Evolutionary conservation across 129 eudicot genomes (phyloP).

Genomic region (Pulicaria dysenterica): DNA sequence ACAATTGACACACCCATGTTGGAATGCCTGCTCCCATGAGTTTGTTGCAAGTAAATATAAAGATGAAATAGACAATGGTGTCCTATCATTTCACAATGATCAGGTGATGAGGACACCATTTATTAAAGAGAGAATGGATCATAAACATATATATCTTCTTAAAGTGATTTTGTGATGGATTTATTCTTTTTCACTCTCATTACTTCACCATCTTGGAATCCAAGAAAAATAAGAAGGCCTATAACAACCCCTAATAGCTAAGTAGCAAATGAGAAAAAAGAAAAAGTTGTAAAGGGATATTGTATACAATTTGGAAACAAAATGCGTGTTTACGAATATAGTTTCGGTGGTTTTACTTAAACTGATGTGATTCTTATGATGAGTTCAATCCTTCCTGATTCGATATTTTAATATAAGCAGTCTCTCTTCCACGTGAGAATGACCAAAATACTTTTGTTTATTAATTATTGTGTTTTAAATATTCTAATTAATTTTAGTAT

Average conservation of each 20-base stretch:
- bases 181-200: conserved; percentile 28
- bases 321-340: too few species aligned
- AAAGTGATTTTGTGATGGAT: conserved; percentile 32
- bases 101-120: conserved; percentile 40
- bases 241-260: conserved; percentile 26
- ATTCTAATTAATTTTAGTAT: too few species aligned
- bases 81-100: conserved; percentile 37
- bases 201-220: conserved; percentile 33
- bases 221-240: conserved; percentile 26
- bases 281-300: background rate
- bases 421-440: too few species aligned
- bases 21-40: conserved; percentile 21
- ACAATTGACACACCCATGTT: conserved; percentile 34
- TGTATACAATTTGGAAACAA: background rate
- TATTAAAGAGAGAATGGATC: conserved; percentile 29
- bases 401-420: too few species aligned
- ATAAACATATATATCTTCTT: conserved; percentile 40
- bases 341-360: too few species aligned
- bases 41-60: conserved; percentile 31
- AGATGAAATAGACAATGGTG: conserved; percentile 37
- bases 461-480: too few species aligned
- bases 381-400: too few species aligned
- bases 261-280: background rate
- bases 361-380: too few species aligned
- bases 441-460: too few species aligned